Evolutionary conservation across 176 grass and related monocot genomes (phyloP).

Genomic region (Paspalum vaginatum): DNA sequence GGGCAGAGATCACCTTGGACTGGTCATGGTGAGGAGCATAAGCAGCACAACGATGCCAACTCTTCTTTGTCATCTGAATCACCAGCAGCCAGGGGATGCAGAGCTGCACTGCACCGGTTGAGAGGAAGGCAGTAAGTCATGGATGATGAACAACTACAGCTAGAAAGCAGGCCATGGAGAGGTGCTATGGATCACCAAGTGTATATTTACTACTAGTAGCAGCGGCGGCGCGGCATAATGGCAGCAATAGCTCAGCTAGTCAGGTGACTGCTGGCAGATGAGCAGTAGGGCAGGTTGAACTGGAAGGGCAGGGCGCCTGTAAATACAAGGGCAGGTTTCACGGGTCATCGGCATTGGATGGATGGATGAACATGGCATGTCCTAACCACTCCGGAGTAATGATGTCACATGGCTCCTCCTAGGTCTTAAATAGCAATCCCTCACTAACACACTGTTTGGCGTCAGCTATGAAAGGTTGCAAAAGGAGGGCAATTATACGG

Average conservation of each 20-base stretch:
- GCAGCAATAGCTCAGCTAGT: neutral
- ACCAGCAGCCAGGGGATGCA: neutral
- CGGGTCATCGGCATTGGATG: slow-evolving; percentile 20
- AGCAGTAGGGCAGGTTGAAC: neutral
- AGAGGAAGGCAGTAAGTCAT: neutral
- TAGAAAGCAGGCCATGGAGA: neutral
- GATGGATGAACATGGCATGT: neutral
- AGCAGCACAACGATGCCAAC: neutral
- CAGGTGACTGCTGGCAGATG: slow-evolving; percentile 19
- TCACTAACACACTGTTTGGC: neutral
- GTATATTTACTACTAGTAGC: neutral
- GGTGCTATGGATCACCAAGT: neutral
- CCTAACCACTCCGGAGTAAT: neutral
- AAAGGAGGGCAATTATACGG: too few relatives aligned
- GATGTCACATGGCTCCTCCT: neutral
- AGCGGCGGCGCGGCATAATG: neutral
- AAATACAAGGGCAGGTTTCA: slow-evolving; percentile 14
- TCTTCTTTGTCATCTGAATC: slow-evolving; percentile 40
- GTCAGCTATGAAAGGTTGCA: too few relatives aligned
- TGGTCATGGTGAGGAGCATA: slow-evolving; percentile 6
- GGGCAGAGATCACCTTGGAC: neutral
- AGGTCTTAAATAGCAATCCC: neutral
- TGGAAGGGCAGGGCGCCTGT: neutral
- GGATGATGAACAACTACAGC: neutral
- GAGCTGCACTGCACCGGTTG: neutral